Percentiles rank a stretch among this genome's conserved stretches.
These are phyloP conservation scores for Tulasnella sp. DNA, from an alignment of 768 basidiomycete genomes.

Conservation along the genomic window DNA sequence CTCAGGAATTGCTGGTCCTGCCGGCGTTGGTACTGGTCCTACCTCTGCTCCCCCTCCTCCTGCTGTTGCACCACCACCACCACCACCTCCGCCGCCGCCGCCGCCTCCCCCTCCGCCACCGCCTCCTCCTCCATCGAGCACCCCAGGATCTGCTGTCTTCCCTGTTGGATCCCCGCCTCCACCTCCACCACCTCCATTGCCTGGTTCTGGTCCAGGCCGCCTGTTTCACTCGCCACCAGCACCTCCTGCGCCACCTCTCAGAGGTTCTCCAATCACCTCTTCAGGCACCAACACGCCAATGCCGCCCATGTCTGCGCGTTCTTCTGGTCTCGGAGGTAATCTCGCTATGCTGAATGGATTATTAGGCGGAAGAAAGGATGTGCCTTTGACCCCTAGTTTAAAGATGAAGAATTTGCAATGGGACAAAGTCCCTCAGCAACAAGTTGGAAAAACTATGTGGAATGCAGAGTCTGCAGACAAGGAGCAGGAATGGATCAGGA, in stretches of 20 bases:
- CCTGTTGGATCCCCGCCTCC: neutral
- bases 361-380: slow-evolving; percentile 63
- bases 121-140: slow-evolving; percentile 24
- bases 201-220: slow-evolving; percentile 23
- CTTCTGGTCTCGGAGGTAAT: slow-evolving; percentile 30
- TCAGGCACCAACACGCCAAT: slow-evolving; percentile 29
- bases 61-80: slow-evolving; percentile 24
- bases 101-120: slow-evolving; percentile 24
- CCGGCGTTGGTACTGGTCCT: too few species aligned
- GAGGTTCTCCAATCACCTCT: slow-evolving; percentile 26
- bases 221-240: slow-evolving; percentile 23
- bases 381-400: slow-evolving; percentile 66
- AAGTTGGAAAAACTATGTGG: slow-evolving; percentile 78
- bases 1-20: neutral
- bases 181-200: slow-evolving; percentile 19
- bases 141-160: slow-evolving; percentile 18
- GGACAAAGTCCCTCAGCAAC: slow-evolving; percentile 91
- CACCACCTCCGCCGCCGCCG: slow-evolving; percentile 21
- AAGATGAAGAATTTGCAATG: slow-evolving; percentile 98
- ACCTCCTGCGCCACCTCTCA: slow-evolving; percentile 23
- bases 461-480: slow-evolving; percentile 48
- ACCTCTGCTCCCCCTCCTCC: slow-evolving; percentile 2
- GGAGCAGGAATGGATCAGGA: slow-evolving; percentile 68
- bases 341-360: slow-evolving; percentile 33
- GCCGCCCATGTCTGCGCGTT: slow-evolving; percentile 26